phyloP scores from a whole-genome alignment of 169 alveolate genomes.

The Plasmodium gonderi region DNA sequence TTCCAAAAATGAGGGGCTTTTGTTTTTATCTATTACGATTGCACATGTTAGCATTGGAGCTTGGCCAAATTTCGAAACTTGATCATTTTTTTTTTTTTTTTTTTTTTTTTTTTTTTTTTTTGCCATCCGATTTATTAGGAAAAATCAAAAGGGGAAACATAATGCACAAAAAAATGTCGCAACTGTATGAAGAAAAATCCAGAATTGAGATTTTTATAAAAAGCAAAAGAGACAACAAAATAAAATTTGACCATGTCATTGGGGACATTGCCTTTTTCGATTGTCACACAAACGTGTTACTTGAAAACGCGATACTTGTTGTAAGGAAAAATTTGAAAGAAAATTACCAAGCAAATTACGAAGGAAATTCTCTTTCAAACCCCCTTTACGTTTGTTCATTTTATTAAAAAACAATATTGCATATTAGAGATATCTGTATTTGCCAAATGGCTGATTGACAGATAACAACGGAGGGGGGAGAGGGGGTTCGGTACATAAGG shows the following conservation, averaged over 20 bases:
- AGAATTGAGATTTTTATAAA: conserved; percentile 38
- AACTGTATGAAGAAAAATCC: conserved; percentile 25
- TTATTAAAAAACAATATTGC: background rate
- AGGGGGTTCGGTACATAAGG: no score
- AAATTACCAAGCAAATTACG: no score
- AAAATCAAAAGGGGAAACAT: conserved; percentile 14
- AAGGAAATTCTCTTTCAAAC: background rate
- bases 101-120: background rate
- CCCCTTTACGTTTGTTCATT: background rate
- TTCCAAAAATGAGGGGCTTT: no score
- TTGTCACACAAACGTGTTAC: conserved; percentile 3
- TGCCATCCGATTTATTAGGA: conserved; percentile 11
- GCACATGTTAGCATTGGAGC: no score
- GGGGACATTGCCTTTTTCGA: conserved; percentile 65
- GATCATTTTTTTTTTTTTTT: background rate
- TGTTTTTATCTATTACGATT: no score
- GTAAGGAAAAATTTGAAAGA: conserved; percentile 6
- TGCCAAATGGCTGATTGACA: no score
- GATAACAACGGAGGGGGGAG: no score
- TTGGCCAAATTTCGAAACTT: background rate
- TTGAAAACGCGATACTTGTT: conserved; percentile 17
- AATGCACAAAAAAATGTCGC: conserved; percentile 24
- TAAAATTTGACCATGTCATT: conserved; percentile 1
- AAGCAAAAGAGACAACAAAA: background rate
- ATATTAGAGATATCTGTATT: background rate